phyloP scores from a whole-genome alignment of 768 basidiomycete genomes.

The Suillus placidus region DNA sequence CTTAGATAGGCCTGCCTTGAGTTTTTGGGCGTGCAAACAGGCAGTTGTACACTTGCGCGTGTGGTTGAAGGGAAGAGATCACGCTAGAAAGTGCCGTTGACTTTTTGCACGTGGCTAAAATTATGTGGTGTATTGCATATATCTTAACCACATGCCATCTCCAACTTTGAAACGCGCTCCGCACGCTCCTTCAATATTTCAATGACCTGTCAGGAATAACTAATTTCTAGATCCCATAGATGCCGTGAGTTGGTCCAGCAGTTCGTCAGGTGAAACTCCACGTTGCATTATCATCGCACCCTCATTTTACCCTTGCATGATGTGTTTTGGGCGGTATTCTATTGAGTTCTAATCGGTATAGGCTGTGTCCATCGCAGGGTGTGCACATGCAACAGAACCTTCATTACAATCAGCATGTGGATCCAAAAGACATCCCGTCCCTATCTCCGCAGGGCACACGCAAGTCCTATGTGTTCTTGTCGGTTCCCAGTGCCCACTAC shows the following conservation, averaged over 20 bases:
- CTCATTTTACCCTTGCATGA: background rate
- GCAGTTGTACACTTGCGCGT: conserved; percentile 15
- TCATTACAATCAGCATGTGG: conserved; percentile 14
- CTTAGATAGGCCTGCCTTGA: conserved; percentile 27
- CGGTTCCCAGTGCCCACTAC: conserved; percentile 11
- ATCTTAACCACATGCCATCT: conserved; percentile 15
- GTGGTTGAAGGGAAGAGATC: conserved; percentile 20
- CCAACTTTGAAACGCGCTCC: conserved; percentile 9
- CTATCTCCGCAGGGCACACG: conserved; percentile 17
- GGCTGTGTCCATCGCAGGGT: conserved; percentile 10
- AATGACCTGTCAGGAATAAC: conserved; percentile 9
- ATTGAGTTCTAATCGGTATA: background rate
- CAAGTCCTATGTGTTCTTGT: background rate
- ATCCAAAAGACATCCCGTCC: conserved; percentile 1
- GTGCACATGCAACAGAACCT: conserved; percentile 13
- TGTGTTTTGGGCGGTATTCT: conserved; percentile 3
- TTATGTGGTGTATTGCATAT: background rate
- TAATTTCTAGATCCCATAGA: background rate
- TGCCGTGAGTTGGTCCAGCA: conserved; percentile 5
- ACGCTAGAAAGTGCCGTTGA: conserved; percentile 20
- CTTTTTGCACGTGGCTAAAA: conserved; percentile 19
- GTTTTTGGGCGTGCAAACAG: conserved; percentile 21
- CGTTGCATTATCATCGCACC: conserved; percentile 11
- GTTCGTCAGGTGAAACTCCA: conserved; percentile 6
- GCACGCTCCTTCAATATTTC: conserved; percentile 12